Base-by-base conservation (phyloP, 306 rosid genomes). In the Oemleria cerasiformis region DNA sequence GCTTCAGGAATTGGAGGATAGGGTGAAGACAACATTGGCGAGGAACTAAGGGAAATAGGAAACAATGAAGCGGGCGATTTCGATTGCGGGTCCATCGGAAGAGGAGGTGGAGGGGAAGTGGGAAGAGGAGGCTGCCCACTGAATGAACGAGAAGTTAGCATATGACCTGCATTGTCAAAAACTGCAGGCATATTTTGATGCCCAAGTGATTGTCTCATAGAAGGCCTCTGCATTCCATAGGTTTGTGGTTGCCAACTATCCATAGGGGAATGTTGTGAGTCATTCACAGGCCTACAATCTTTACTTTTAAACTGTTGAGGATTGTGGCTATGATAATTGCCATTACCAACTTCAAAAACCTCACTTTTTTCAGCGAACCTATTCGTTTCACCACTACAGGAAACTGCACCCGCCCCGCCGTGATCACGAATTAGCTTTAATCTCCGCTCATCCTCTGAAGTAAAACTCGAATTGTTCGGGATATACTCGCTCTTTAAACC, bases 391-490 rank as follows among this genome's bases (percentile, higher is more conserved):
- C 15, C 5, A 45, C 66, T 16, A 20, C 67, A 61, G 1, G n/a
- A 66, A 49, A 20, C 20, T 20, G 70, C 42, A 3, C 17, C 49
- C 23, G 38, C 79, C 30, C 79, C 62, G 0, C 99, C 99, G 80
- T 94, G 97, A 64, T 94, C 99, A 7, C 91, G 99, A 77, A 94
- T 88, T 30, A 94, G 71, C 87, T 88, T 85, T 75, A 91, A 81
- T 25, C 96, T 76, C 7, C 97, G 87, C 71, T 89, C 88, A 71
- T 86, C 85, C 4, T 90, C 96, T 5, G 66, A 80, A 5, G 79
- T 71, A 77, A 16, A 17, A 50, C 69, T 47, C 1, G 60, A 40
- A 50, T 65, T 43, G 14, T 69, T 78, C 19, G 66, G 57, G 59
- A 71, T 64, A 77, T 60, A 57, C 25, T 63, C 83, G 4, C 71